A percentile compares a stretch with the other conserved stretches of the same genome.
phyloP scores from a whole-genome alignment of 2,329 filamentous ascomycete genomes.

The Helotiales sp. region DNA sequence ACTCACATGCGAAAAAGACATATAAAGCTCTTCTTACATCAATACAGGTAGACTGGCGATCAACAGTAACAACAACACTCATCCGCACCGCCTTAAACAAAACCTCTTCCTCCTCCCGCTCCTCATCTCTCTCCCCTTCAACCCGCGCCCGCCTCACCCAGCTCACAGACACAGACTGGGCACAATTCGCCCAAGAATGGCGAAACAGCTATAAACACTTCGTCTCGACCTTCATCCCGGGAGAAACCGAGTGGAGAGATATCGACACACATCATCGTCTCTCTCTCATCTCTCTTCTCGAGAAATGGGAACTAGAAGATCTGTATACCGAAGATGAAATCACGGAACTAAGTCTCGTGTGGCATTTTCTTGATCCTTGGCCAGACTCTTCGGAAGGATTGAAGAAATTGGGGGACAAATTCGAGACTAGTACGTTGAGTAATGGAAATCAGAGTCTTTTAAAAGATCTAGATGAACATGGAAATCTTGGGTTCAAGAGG shows the following conservation, averaged over 20 bases:
- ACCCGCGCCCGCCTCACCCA: constrained; percentile 48
- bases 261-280: constrained; percentile 72
- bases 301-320: constrained; percentile 52
- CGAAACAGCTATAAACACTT: constrained; percentile 63
- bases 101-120: constrained; percentile 46
- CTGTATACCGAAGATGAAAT: constrained; percentile 65
- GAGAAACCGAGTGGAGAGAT: constrained; percentile 57
- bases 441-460: constrained; percentile 74
- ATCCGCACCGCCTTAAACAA: constrained; percentile 49
- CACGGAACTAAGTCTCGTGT: constrained; percentile 62
- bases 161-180: constrained; percentile 61
- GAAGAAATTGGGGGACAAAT: constrained; percentile 48
- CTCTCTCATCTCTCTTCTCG: constrained; percentile 59
- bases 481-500: constrained; percentile 59
- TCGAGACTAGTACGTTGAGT: constrained; percentile 66
- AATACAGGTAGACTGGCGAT: constrained; percentile 66
- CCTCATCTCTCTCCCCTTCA: constrained; percentile 44
- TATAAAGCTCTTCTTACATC: background rate
- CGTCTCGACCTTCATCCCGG: constrained; percentile 51
- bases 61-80: constrained; percentile 62
- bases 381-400: constrained; percentile 60
- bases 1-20: no score
- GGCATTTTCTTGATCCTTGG: constrained; percentile 75
- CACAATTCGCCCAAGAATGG: constrained; percentile 69
- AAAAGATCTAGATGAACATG: constrained; percentile 60